phyloP scores from a whole-genome alignment of 352 stramenopile genomes.

The Phytophthora pluvialis region DNA sequence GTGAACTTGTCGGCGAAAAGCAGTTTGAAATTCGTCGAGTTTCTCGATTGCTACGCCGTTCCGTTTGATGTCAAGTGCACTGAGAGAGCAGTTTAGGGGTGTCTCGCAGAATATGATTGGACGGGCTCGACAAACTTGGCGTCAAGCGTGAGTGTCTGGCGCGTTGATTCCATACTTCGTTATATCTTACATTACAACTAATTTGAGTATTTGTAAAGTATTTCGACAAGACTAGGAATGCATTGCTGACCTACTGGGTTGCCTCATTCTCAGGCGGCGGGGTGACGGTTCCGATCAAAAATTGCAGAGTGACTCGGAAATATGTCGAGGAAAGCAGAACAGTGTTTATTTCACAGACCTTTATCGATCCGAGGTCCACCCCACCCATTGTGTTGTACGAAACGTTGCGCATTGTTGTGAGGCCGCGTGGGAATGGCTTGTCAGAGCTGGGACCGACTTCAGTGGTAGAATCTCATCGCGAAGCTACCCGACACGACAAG shows the following conservation, averaged over 20 bases:
- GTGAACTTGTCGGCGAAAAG: slow-evolving; percentile 4
- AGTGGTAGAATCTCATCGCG: slow-evolving; percentile 12
- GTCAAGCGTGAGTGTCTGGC: slow-evolving; percentile 15
- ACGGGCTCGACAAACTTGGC: slow-evolving; percentile 5
- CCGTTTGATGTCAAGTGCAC: slow-evolving; percentile 7
- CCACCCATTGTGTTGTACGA: slow-evolving; percentile 16
- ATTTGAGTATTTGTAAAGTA: slow-evolving; percentile 6
- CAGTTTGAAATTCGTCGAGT: slow-evolving; percentile 21
- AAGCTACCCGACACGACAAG: slow-evolving; percentile 14
- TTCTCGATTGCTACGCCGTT: slow-evolving; percentile 13
- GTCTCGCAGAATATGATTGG: slow-evolving; percentile 14
- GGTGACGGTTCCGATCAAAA: slow-evolving; percentile 7
- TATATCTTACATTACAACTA: background rate
- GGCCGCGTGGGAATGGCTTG: background rate
- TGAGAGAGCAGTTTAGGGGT: slow-evolving; percentile 17
- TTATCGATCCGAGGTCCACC: slow-evolving; percentile 3
- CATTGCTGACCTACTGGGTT: slow-evolving; percentile 14
- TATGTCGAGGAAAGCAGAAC: slow-evolving; percentile 16
- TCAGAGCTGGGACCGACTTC: slow-evolving; percentile 4
- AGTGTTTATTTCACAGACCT: slow-evolving; percentile 12
- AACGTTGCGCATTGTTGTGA: slow-evolving; percentile 12
- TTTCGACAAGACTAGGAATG: slow-evolving; percentile 17
- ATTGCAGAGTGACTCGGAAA: slow-evolving; percentile 19
- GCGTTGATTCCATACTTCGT: background rate
- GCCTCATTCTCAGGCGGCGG: slow-evolving; percentile 5